Conservation (phyloP, 495 filamentous ascomycete genomes). For the Tetracladium marchalianum region DNA sequence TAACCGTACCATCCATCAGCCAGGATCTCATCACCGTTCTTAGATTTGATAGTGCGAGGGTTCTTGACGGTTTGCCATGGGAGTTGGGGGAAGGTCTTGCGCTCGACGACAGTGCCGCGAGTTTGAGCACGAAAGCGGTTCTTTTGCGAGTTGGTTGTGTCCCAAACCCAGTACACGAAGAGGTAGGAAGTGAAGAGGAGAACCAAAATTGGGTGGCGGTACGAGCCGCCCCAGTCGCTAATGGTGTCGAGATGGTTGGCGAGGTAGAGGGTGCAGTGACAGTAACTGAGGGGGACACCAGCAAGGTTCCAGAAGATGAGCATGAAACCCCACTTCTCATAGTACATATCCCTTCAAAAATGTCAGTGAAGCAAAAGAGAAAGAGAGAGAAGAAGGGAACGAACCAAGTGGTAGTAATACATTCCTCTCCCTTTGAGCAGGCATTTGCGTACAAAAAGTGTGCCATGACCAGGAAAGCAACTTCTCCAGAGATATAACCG, state of each 20-base stretch:
- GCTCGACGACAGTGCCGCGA: constrained; percentile 58
- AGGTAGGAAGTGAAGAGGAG: constrained; percentile 65
- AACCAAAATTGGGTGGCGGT: constrained; percentile 47
- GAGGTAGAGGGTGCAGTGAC: constrained; percentile 92
- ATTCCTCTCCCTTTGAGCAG: constrained; percentile 91
- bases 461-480: constrained; percentile 81
- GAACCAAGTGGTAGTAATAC: constrained; percentile 83
- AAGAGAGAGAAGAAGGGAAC: constrained; percentile 11
- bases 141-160: constrained; percentile 87
- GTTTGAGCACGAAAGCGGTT: constrained; percentile 83
- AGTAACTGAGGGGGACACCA: constrained; percentile 91
- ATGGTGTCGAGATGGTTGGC: constrained; percentile 66
- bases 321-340: constrained; percentile 99
- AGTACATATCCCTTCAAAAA: constrained; percentile 73
- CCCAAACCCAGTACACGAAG: constrained; percentile 88
- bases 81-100: constrained; percentile 86
- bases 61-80: constrained; percentile 83
- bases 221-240: constrained; percentile 60
- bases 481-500: constrained; percentile 86
- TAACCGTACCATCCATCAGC: constrained; percentile 90
- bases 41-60: constrained; percentile 74
- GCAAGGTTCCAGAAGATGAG: constrained; percentile 99
- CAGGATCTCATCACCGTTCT: constrained; percentile 70
- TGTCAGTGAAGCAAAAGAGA: not conserved
- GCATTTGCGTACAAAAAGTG: constrained; percentile 96